phyloP scores from a whole-genome alignment of 495 filamentous ascomycete genomes.

The Xylaria flabelliformis region DNA sequence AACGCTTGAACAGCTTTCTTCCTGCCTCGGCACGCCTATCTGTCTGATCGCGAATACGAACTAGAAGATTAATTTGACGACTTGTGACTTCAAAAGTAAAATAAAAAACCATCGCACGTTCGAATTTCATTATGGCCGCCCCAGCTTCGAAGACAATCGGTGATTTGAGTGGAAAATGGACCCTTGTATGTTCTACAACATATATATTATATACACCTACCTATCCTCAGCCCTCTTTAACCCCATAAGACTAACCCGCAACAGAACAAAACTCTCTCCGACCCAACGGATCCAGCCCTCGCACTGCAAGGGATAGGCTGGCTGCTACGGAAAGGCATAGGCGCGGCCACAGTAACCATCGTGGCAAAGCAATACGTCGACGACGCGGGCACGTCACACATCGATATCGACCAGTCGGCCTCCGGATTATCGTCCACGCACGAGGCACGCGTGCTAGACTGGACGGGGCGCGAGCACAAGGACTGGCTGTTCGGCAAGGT shows the following conservation, averaged over 20 bases:
- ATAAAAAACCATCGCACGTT: background rate
- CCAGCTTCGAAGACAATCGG: conserved; percentile 73
- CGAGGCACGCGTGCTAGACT: conserved; percentile 77
- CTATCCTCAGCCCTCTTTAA: background rate
- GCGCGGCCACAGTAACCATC: conserved; percentile 74
- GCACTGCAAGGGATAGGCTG: conserved; percentile 84
- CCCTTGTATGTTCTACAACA: conserved; percentile 64
- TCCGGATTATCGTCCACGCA: conserved; percentile 76
- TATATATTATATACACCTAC: background rate
- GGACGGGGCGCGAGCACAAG: conserved; percentile 68
- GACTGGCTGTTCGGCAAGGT: conserved; percentile 85
- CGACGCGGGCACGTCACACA: conserved; percentile 59
- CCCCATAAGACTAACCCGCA: background rate
- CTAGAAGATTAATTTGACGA: background rate
- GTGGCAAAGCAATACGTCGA: conserved; percentile 66
- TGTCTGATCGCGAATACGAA: background rate
- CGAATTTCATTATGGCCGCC: conserved; percentile 72
- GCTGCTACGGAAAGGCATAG: conserved; percentile 78
- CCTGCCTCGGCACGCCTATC: background rate
- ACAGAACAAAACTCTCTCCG: conserved; percentile 82
- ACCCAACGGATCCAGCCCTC: conserved; percentile 73
- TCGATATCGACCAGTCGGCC: conserved; percentile 80
- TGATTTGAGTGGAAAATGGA: conserved; percentile 78
- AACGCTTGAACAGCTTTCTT: background rate
- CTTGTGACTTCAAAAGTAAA: background rate